Conservation (phyloP, 2,329 filamentous ascomycete species). For the Biscogniauxia mediterranea region DNA sequence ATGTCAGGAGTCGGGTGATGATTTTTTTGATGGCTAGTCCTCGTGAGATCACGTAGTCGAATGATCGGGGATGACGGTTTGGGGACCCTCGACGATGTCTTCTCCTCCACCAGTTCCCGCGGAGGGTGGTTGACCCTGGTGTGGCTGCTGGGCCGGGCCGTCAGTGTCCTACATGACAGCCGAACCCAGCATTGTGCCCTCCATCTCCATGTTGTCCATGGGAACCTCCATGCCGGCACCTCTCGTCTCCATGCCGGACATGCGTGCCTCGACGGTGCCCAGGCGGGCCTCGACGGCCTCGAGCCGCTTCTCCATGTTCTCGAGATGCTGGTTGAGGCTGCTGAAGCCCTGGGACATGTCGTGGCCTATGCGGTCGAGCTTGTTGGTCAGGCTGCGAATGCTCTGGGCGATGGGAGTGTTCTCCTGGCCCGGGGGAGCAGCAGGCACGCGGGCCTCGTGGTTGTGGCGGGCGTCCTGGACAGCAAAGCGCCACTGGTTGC, state of each 20-base stretch:
- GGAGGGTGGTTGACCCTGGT: background rate
- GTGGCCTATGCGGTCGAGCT: slow-evolving; percentile 57
- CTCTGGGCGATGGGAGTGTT: slow-evolving; percentile 57
- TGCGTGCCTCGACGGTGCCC: slow-evolving; percentile 36
- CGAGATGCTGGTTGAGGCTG: slow-evolving; percentile 49
- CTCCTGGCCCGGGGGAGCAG: slow-evolving; percentile 54
- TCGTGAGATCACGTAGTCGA: background rate
- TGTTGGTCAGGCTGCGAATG: slow-evolving; percentile 57
- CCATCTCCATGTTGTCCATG: slow-evolving; percentile 40
- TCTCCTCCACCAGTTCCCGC: background rate
- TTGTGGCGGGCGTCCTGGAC: slow-evolving; percentile 61
- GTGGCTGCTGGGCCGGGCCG: background rate
- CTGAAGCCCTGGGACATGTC: slow-evolving; percentile 53
- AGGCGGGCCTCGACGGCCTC: slow-evolving; percentile 48
- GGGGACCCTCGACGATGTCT: background rate
- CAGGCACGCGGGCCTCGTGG: slow-evolving; percentile 57
- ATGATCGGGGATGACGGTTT: background rate
- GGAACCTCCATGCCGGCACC: slow-evolving; percentile 37
- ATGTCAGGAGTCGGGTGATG: background rate
- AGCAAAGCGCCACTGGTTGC: slow-evolving; percentile 63
- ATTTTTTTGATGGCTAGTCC: background rate
- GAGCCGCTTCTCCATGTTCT: slow-evolving; percentile 54
- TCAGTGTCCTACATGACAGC: slow-evolving; percentile 34
- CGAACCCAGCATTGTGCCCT: slow-evolving; percentile 34
- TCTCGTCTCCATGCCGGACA: slow-evolving; percentile 38